Percentiles rank a stretch among this genome's conserved stretches.
Conservation (phyloP, 352 stramenopile genomes). For the Blastocystis sp. region DNA sequence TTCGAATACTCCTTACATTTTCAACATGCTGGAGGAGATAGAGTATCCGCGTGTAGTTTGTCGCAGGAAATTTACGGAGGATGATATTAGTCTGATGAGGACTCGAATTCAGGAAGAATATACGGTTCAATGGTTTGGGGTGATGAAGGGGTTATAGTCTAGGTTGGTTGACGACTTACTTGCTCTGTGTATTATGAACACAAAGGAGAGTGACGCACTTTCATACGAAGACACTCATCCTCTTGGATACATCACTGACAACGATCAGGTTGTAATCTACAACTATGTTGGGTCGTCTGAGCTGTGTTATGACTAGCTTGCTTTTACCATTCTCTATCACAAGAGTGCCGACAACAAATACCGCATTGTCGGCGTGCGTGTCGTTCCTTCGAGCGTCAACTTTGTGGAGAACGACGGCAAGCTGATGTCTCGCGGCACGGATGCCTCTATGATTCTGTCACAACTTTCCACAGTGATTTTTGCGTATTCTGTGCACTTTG, state of each 20-base stretch:
- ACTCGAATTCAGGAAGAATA: conserved; percentile 87
- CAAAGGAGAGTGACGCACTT: conserved; percentile 66
- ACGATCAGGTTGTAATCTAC: conserved; percentile 85
- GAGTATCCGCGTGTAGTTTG: not conserved
- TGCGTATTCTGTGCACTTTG: conserved; percentile 95
- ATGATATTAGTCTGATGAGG: conserved; percentile 76
- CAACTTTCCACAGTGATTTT: conserved; percentile 86
- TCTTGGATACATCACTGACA: conserved; percentile 80
- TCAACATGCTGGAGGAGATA: conserved; percentile 40
- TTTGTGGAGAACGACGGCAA: conserved; percentile 57
- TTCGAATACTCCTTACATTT: conserved; percentile 27
- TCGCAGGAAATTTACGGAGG: conserved; percentile 71
- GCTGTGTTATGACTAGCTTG: conserved; percentile 72
- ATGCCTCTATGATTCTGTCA: conserved; percentile 70
- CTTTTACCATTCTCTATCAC: conserved; percentile 49
- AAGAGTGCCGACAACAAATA: conserved; percentile 69
- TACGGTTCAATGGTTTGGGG: conserved; percentile 77
- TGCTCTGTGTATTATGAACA: conserved; percentile 66
- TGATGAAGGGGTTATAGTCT: not conserved
- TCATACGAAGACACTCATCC: conserved; percentile 82
- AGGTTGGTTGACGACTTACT: conserved; percentile 83
- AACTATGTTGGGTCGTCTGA: conserved; percentile 94
- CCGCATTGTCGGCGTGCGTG: conserved; percentile 69
- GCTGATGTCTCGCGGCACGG: conserved; percentile 6
- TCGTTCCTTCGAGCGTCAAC: conserved; percentile 65